These are phyloP conservation scores for Ascobolus immersus DNA, from an alignment of 495 filamentous ascomycete species.

Conservation along the genomic window DNA sequence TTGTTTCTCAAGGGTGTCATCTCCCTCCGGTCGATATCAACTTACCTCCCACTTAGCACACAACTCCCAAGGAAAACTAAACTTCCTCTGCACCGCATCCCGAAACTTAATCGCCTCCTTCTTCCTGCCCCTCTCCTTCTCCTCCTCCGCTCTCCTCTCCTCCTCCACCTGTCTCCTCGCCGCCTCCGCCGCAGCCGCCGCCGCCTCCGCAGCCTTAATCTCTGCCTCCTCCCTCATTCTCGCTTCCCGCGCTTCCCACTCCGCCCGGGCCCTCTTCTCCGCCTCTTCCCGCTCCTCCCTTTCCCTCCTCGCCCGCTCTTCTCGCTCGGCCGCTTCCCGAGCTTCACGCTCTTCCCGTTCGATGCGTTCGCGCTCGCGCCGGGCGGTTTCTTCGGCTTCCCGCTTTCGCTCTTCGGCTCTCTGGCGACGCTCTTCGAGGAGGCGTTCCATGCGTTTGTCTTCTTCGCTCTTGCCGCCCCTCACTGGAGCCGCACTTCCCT, in stretches of 20 bases:
- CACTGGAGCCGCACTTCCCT: neutral
- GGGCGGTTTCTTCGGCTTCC: no score
- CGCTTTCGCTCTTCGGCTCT: neutral
- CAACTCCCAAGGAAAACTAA: constrained; percentile 37
- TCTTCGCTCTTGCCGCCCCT: constrained; percentile 8
- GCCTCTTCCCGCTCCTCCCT: constrained; percentile 13
- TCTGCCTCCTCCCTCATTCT: constrained; percentile 16
- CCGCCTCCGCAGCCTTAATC: constrained; percentile 18
- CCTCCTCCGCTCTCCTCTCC: constrained; percentile 27
- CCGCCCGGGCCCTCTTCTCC: constrained; percentile 12
- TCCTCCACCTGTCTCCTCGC: constrained; percentile 2
- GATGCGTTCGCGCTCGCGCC: no score
- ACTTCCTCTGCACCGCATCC: constrained; percentile 39
- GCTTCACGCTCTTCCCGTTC: constrained; percentile 4
- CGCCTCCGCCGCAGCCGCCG: constrained; percentile 17
- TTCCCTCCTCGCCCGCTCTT: constrained; percentile 14
- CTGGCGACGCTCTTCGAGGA: neutral
- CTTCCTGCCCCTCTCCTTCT: constrained; percentile 22
- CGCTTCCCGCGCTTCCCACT: constrained; percentile 17
- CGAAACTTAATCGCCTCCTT: constrained; percentile 36
- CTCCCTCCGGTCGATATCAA: neutral
- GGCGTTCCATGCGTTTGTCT: constrained; percentile 10
- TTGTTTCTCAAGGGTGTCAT: neutral
- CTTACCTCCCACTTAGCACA: constrained; percentile 39
- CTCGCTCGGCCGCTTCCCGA: constrained; percentile 13